Evolutionary conservation across 2,329 filamentous ascomycete species (phyloP).

Genomic region (Annulohypoxylon truncatum): DNA sequence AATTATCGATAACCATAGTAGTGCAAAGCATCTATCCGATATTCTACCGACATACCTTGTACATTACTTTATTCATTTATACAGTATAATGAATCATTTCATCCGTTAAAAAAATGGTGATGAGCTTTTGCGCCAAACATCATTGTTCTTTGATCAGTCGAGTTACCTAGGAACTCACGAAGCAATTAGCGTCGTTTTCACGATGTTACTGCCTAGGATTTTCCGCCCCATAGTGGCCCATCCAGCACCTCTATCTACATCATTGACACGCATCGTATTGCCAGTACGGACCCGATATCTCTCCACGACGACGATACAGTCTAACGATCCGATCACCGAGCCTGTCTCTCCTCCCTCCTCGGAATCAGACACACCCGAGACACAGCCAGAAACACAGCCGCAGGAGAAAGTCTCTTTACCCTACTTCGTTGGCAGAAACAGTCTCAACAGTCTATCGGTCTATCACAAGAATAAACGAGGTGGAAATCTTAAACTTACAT

Average conservation of each 20-base stretch:
- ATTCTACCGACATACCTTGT: constrained; percentile 24
- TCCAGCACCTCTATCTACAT: constrained; percentile 17
- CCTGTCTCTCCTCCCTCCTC: constrained; percentile 8
- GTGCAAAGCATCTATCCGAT: constrained; percentile 11
- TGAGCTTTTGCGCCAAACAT: constrained; percentile 8
- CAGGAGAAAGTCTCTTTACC: constrained; percentile 57
- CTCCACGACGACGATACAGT: constrained; percentile 22
- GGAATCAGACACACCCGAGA: constrained; percentile 1
- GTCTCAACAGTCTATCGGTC: constrained; percentile 77
- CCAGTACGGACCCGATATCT: constrained; percentile 38
- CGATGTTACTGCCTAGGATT: constrained; percentile 41
- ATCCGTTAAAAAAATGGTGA: constrained; percentile 15
- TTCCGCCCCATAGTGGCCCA: constrained; percentile 42
- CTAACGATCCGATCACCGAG: constrained; percentile 4
- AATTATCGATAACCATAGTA: constrained; percentile 14
- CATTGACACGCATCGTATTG: constrained; percentile 19
- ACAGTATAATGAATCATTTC: neutral
- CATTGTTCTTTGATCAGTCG: neutral
- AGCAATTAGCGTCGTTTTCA: neutral
- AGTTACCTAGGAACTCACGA: neutral
- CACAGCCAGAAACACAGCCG: constrained; percentile 40
- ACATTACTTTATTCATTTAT: neutral
- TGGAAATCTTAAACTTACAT: constrained; percentile 79
- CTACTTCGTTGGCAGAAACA: constrained; percentile 80
- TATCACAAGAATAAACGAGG: constrained; percentile 81